Evolutionary conservation across 73 alveolate species (phyloP).

Genomic region (Paramecium pentaurelia): DNA sequence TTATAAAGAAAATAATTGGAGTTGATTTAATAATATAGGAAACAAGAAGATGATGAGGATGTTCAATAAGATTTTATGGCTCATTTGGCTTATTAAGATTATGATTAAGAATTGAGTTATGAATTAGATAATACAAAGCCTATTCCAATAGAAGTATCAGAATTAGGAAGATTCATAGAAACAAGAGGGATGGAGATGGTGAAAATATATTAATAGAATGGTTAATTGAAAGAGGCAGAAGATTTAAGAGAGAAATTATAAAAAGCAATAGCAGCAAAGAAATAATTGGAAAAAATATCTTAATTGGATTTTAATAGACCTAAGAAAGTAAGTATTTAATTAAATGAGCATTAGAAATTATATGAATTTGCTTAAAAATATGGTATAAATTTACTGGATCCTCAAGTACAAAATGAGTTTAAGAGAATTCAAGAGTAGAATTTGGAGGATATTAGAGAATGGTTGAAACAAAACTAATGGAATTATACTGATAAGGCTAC

Average conservation of each 20-base stretch:
- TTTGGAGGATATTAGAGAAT: conserved; percentile 18
- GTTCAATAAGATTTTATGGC: neutral
- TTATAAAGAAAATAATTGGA: neutral
- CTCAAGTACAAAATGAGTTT: conserved; percentile 11
- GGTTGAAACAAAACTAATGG: conserved; percentile 45
- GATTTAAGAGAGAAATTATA: conserved; percentile 14
- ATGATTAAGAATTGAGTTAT: conserved; percentile 35
- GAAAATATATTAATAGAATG: neutral
- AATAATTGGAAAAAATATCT: conserved; percentile 19
- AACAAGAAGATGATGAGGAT: neutral
- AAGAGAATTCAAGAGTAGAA: conserved; percentile 33
- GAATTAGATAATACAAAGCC: conserved; percentile 17
- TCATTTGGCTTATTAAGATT: conserved; percentile 20
- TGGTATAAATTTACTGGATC: conserved; percentile 25
- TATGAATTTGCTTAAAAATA: neutral
- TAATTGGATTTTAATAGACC: conserved; percentile 35
- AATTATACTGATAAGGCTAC: neutral
- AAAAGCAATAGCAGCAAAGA: conserved; percentile 41
- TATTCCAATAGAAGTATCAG: conserved; percentile 28
- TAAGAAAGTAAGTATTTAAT: neutral
- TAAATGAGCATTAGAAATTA: neutral
- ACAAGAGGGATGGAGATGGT: conserved; percentile 41
- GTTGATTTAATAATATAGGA: neutral
- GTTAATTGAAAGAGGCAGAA: neutral
- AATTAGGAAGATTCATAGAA: conserved; percentile 33